A percentile compares a stretch with the other conserved stretches of the same genome.
Conservation (phyloP, 192 early-diverging fungal genomes). For the Coemansia sp. region DNA sequence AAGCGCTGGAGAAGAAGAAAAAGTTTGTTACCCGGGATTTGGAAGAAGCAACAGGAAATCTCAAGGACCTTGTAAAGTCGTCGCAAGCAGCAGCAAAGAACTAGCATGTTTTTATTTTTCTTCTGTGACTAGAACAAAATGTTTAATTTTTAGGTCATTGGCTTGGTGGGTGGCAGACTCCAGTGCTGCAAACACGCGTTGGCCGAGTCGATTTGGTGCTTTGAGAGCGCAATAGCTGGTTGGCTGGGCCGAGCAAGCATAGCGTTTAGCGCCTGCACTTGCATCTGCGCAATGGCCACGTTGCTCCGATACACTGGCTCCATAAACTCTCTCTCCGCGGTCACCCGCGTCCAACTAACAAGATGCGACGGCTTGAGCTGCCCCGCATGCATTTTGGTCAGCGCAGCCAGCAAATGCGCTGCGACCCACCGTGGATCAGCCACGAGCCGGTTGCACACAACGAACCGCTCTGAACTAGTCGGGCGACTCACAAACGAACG, state of each 20-base stretch:
- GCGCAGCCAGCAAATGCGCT: constrained; percentile 21
- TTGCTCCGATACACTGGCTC: constrained; percentile 19
- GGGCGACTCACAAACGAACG: constrained; percentile 23
- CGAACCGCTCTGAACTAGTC: constrained; percentile 28
- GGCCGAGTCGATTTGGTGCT: constrained; percentile 20
- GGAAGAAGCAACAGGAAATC: constrained; percentile 34
- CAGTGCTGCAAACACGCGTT: constrained; percentile 23
- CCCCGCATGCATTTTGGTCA: constrained; percentile 22
- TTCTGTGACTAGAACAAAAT: neutral
- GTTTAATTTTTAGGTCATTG: neutral
- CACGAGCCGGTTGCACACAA: constrained; percentile 28
- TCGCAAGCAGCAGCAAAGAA: constrained; percentile 7
- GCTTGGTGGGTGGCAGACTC: constrained; percentile 9
- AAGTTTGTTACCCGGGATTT: constrained; percentile 50
- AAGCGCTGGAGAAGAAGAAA: constrained; percentile 52
- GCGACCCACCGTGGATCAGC: constrained; percentile 19
- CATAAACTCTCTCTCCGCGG: constrained; percentile 26
- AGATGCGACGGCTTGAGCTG: constrained; percentile 38
- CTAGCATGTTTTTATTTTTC: neutral
- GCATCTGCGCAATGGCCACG: constrained; percentile 12
- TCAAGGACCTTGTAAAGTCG: constrained; percentile 39
- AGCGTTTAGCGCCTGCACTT: constrained; percentile 17
- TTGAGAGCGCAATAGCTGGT: neutral
- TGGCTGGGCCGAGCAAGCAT: neutral
- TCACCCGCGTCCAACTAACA: constrained; percentile 40